These are phyloP conservation scores for Cucurbita moschata DNA, from an alignment of 306 rosid genomes.

Conservation along the genomic window DNA sequence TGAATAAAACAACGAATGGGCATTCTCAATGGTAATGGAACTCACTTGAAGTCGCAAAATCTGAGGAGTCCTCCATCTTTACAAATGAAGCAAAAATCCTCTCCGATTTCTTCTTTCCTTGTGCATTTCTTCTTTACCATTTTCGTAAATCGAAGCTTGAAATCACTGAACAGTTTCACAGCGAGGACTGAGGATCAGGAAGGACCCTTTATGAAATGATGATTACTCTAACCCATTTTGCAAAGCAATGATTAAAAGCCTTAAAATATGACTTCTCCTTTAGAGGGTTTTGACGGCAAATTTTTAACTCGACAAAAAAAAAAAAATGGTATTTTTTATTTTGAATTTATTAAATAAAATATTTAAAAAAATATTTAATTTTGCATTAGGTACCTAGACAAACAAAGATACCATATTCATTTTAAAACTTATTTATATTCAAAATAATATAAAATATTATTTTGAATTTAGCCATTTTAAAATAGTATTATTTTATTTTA, in stretches of 20 bases:
- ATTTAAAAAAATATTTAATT: too few species aligned
- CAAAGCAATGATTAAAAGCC: neutral
- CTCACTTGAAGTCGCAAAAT: slow-evolving; percentile 39
- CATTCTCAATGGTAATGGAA: neutral
- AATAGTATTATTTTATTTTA: too few species aligned
- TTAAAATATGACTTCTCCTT: neutral
- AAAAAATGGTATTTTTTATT: too few species aligned
- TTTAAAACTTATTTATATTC: too few species aligned
- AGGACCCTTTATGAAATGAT: neutral
- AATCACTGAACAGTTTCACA: neutral
- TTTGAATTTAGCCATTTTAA: too few species aligned
- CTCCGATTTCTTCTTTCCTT: slow-evolving; percentile 37
- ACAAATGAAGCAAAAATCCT: slow-evolving; percentile 42
- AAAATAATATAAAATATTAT: too few species aligned
- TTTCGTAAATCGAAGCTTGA: neutral
- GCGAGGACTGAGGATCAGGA: neutral
- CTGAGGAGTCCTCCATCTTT: slow-evolving; percentile 48
- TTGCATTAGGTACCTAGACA: too few species aligned
- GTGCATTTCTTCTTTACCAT: neutral
- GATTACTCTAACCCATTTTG: neutral
- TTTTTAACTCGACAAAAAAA: too few species aligned
- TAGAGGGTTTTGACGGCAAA: too few species aligned
- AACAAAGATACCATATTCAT: too few species aligned
- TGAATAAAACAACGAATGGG: neutral
- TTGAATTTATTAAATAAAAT: too few species aligned